Evolutionary conservation across 2,329 filamentous ascomycete genomes (phyloP).

Genomic region (Dendryphion nanum): DNA sequence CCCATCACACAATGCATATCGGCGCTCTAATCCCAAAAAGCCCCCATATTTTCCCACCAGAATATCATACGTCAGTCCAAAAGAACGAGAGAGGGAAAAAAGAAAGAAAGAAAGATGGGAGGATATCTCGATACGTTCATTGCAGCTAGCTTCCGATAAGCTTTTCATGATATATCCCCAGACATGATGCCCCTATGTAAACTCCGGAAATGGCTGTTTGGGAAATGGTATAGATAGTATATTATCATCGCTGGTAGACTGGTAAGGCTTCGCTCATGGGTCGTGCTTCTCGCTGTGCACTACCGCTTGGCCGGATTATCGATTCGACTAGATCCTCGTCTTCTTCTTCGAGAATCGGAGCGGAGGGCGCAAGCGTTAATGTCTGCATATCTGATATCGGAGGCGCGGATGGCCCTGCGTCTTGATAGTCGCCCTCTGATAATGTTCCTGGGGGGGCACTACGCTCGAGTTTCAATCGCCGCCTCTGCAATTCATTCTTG

Average conservation of each 20-base stretch:
- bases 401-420: conserved; percentile 18
- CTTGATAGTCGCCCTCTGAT: conserved; percentile 21
- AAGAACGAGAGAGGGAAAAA: too few relatives aligned
- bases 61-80: too few relatives aligned
- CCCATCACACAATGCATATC: too few relatives aligned
- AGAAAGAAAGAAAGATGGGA: too few relatives aligned
- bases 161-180: too few relatives aligned
- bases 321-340: conserved; percentile 32
- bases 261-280: conserved; percentile 30
- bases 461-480: conserved; percentile 39
- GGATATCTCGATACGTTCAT: too few relatives aligned
- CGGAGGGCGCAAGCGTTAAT: conserved; percentile 22
- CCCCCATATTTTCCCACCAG: too few relatives aligned
- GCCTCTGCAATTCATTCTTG: conserved; percentile 71
- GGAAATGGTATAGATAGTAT: too few relatives aligned
- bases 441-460: conserved; percentile 45
- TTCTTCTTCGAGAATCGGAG: conserved; percentile 33
- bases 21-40: too few relatives aligned
- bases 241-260: conserved; percentile 25
- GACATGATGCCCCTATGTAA: too few relatives aligned
- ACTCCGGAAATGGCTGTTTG: too few relatives aligned
- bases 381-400: conserved; percentile 11
- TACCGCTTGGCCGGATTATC: conserved; percentile 15
- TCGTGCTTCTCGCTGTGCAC: conserved; percentile 13
- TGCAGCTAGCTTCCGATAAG: too few relatives aligned